Percentiles rank a stretch among this genome's conserved stretches.
These are phyloP conservation scores for Botrytis byssoidea DNA, from an alignment of 2,329 filamentous ascomycete genomes.

Conservation along the genomic window DNA sequence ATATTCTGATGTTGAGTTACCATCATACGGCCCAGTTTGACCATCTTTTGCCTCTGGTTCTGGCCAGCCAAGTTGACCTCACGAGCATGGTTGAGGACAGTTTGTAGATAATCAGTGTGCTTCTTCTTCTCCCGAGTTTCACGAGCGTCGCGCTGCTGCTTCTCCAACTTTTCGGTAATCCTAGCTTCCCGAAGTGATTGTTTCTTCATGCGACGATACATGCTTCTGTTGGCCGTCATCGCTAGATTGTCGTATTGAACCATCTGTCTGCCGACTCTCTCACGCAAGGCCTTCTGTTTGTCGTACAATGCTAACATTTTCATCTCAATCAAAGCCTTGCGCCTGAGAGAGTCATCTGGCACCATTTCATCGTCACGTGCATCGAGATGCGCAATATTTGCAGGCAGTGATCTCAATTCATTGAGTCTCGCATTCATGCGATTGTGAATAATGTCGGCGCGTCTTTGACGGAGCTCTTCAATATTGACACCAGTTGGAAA, in stretches of 20 bases:
- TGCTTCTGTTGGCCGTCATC: slow-evolving; percentile 91
- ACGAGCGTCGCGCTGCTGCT: slow-evolving; percentile 94
- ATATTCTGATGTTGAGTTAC: slow-evolving; percentile 88
- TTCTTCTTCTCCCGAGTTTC: slow-evolving; percentile 98
- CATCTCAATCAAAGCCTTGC: slow-evolving; percentile 91
- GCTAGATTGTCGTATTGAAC: slow-evolving; percentile 93
- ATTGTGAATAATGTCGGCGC: slow-evolving; percentile 86
- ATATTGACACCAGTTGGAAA: slow-evolving; percentile 88
- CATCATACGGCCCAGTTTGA: slow-evolving; percentile 90
- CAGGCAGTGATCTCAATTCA: slow-evolving; percentile 79
- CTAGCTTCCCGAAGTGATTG: slow-evolving; percentile 92
- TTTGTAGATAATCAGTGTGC: slow-evolving; percentile 85
- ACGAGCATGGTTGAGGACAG: slow-evolving; percentile 76
- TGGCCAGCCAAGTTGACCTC: slow-evolving; percentile 70
- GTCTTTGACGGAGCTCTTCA: slow-evolving; percentile 79
- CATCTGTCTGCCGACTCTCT: slow-evolving; percentile 87
- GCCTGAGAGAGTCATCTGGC: slow-evolving; percentile 78
- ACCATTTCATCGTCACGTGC: slow-evolving; percentile 65
- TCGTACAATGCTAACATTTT: slow-evolving; percentile 86
- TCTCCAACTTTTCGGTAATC: slow-evolving; percentile 98
- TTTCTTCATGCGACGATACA: slow-evolving; percentile 95
- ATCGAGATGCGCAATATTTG: slow-evolving; percentile 86
- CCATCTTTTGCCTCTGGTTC: slow-evolving; percentile 69
- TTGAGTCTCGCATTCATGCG: slow-evolving; percentile 80
- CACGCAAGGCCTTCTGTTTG: slow-evolving; percentile 82